These are phyloP conservation scores for Syzygium oleosum DNA, from an alignment of 345 rosid genomes.

Conservation along the genomic window DNA sequence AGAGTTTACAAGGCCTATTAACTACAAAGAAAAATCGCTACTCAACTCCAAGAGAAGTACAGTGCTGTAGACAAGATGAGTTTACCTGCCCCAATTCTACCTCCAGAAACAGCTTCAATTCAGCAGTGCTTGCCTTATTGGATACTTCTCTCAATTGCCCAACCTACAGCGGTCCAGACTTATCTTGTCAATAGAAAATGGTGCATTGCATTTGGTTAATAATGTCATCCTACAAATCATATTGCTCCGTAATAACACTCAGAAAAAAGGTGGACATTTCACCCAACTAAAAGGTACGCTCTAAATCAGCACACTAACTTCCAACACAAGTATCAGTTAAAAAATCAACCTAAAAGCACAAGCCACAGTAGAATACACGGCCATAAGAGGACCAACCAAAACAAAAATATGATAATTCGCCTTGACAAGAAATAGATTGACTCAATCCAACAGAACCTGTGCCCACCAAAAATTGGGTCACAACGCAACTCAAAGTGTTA, in stretches of 20 bases:
- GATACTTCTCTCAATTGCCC: conserved; percentile 89
- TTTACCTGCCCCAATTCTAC: conserved; percentile 63
- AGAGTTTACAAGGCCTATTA: not conserved
- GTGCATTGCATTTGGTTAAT: not conserved
- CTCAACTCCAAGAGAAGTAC: not conserved
- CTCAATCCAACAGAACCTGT: not conserved
- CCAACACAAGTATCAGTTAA: not conserved
- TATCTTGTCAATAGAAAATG: not conserved
- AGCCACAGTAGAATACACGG: not conserved
- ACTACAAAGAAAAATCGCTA: not conserved
- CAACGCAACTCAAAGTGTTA: not conserved
- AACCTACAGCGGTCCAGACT: conserved; percentile 38
- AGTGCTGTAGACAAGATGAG: not conserved
- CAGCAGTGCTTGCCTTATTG: conserved; percentile 75
- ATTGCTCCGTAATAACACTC: not conserved
- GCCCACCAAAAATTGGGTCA: not conserved
- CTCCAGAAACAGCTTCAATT: conserved; percentile 85
- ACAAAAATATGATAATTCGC: not conserved
- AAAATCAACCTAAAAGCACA: not conserved
- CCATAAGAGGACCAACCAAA: not conserved
- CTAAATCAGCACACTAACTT: not conserved
- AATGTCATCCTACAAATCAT: not conserved
- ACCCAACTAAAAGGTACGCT: not conserved
- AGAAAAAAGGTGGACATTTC: not conserved
- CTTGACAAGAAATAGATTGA: not conserved